Evolutionary conservation across 1,139 yeast species (phyloP).

Genomic region (Yamadazyma aaseri): DNA sequence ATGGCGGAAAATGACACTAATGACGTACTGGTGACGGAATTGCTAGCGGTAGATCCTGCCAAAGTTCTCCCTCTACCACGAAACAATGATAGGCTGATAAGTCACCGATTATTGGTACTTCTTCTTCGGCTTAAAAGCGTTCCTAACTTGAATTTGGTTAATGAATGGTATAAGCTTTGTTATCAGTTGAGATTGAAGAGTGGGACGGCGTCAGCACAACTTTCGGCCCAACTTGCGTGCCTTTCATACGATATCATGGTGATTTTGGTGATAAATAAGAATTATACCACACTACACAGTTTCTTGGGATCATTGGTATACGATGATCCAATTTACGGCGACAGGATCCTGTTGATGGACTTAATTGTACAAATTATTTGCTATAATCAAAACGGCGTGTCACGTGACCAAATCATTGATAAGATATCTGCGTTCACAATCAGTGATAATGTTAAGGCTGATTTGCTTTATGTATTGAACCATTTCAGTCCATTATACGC

Average conservation of each 20-base stretch:
- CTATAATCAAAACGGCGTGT: slow-evolving; percentile 7
- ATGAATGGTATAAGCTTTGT: slow-evolving; percentile 41
- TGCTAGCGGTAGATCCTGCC: background rate
- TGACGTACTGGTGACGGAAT: background rate
- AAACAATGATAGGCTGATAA: slow-evolving; percentile 25
- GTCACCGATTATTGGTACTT: slow-evolving; percentile 23
- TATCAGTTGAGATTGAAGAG: slow-evolving; percentile 34
- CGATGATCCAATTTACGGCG: slow-evolving; percentile 14
- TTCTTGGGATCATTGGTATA: slow-evolving; percentile 21
- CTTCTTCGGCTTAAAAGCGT: slow-evolving; percentile 37
- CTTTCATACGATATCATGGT: slow-evolving; percentile 33
- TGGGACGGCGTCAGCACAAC: slow-evolving; percentile 9
- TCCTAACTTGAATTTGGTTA: slow-evolving; percentile 35
- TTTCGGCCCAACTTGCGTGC: slow-evolving; percentile 22
- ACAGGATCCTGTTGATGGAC: slow-evolving; percentile 22
- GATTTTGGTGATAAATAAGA: slow-evolving; percentile 30
- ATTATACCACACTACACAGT: slow-evolving; percentile 28
- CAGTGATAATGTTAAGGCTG: slow-evolving; percentile 10
- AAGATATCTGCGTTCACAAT: background rate
- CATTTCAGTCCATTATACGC: slow-evolving; percentile 18
- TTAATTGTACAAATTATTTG: slow-evolving; percentile 19
- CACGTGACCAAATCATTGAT: slow-evolving; percentile 3
- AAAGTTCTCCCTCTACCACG: slow-evolving; percentile 37
- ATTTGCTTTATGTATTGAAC: slow-evolving; percentile 20
- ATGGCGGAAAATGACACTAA: slow-evolving; percentile 27